phyloP scores from a whole-genome alignment of 2,329 filamentous ascomycete species.

The Fusarium neocosmosporiellum region DNA sequence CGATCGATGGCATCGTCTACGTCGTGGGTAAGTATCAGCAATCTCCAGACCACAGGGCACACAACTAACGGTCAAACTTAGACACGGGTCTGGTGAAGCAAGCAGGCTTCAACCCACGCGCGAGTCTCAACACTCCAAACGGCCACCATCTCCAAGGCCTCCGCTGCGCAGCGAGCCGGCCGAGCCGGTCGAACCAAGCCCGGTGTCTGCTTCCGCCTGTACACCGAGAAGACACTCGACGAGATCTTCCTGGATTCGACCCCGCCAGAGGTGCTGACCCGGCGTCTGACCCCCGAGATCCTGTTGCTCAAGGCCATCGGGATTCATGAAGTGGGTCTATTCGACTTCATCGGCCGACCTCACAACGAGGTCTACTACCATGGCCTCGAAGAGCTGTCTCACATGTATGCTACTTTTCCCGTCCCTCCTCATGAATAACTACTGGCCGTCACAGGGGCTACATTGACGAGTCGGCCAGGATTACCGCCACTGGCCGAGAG shows the following conservation, averaged over 20 bases:
- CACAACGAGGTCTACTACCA: slow-evolving; percentile 93
- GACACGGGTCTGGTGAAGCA: neutral
- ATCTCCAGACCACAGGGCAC: slow-evolving; percentile 46
- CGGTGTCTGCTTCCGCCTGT: slow-evolving; percentile 93
- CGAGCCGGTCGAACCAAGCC: slow-evolving; percentile 93
- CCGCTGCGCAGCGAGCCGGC: slow-evolving; percentile 92
- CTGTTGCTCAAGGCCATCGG: slow-evolving; percentile 99
- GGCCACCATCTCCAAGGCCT: slow-evolving; percentile 93
- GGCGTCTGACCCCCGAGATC: slow-evolving; percentile 91
- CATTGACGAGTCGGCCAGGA: neutral
- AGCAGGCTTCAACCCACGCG: slow-evolving; percentile 85
- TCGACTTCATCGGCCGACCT: slow-evolving; percentile 98
- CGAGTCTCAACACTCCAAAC: slow-evolving; percentile 97
- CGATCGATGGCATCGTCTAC: slow-evolving; percentile 82
- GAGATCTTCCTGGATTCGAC: slow-evolving; percentile 95
- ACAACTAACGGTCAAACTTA: neutral
- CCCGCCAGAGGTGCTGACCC: slow-evolving; percentile 94
- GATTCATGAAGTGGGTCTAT: slow-evolving; percentile 95
- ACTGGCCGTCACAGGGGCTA: neutral
- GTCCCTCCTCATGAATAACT: neutral
- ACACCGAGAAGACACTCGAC: slow-evolving; percentile 89
- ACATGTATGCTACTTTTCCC: neutral
- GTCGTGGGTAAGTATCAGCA: slow-evolving; percentile 75
- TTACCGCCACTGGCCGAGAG: neutral
- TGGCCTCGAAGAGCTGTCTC: slow-evolving; percentile 77